Evolutionary conservation across 139 green algal species (phyloP).

Genomic region (Haematococcus lacustris): DNA sequence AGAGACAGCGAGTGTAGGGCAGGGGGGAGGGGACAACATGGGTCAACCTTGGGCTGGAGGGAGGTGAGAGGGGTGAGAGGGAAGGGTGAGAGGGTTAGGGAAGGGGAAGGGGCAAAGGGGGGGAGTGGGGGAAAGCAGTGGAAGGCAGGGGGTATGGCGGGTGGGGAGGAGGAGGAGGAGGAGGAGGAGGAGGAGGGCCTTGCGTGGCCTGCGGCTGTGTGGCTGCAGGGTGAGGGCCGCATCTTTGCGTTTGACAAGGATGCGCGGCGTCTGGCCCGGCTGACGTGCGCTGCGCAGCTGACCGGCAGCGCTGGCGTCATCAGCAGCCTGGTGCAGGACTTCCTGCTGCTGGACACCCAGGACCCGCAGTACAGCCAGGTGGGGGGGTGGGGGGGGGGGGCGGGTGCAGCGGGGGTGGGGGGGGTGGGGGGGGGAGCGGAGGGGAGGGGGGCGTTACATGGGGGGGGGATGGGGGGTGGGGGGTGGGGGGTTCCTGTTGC

Average conservation of each 20-base stretch:
- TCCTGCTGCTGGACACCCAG: constrained; percentile 61
- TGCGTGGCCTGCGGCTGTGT: neutral
- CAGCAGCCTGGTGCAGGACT: constrained; percentile 49
- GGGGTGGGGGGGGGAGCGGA: neutral
- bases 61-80: neutral
- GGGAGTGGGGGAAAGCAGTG: neutral
- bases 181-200: neutral
- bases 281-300: constrained; percentile 50
- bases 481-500: neutral
- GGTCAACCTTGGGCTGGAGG: constrained; percentile 10
- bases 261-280: constrained; percentile 48
- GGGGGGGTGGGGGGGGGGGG: neutral
- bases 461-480: neutral
- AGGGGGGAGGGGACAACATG: no score
- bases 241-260: constrained; percentile 87
- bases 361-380: constrained; percentile 28
- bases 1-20: no score
- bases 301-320: constrained; percentile 52
- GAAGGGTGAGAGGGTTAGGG: neutral
- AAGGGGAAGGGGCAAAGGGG: neutral
- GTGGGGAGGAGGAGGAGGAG: neutral
- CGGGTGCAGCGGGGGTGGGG: neutral
- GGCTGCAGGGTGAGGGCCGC: constrained; percentile 22
- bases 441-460: no score
- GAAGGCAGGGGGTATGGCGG: neutral